Conservation (phyloP, 768 basidiomycete species). For the Serendipita sp. region DNA sequence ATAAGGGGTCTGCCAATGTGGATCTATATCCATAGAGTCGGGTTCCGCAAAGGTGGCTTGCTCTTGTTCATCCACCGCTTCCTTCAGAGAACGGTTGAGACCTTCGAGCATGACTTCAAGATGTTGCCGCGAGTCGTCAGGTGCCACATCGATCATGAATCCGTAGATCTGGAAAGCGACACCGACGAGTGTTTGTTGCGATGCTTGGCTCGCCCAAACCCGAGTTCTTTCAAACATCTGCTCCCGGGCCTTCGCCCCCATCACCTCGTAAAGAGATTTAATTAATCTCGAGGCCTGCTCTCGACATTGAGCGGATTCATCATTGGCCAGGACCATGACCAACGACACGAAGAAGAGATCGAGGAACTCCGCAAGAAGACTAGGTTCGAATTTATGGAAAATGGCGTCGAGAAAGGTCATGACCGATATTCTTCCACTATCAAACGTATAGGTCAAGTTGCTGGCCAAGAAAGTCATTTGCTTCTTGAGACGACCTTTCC, state of each 20-base stretch:
- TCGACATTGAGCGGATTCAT: conserved; percentile 76
- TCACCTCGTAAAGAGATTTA: conserved; percentile 52
- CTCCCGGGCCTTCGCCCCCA: conserved; percentile 42
- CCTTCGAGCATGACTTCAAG: conserved; percentile 39
- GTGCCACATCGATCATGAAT: conserved; percentile 54
- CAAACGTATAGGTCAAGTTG: conserved; percentile 79
- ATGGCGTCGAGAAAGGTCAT: conserved; percentile 82
- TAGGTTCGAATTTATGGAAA: conserved; percentile 65
- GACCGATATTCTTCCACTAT: conserved; percentile 83
- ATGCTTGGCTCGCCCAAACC: conserved; percentile 54
- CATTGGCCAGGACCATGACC: conserved; percentile 87
- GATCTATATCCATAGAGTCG: conserved; percentile 36
- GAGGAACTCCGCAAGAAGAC: conserved; percentile 58
- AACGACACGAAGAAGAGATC: conserved; percentile 83
- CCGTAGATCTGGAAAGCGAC: conserved; percentile 76
- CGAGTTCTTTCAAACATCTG: conserved; percentile 55
- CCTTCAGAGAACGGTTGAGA: conserved; percentile 30
- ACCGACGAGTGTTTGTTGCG: conserved; percentile 44
- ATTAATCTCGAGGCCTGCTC: conserved; percentile 76
- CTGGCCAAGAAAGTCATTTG: conserved; percentile 85
- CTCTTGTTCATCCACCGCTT: conserved; percentile 27
- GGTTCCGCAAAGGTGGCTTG: conserved; percentile 21
- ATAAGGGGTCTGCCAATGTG: conserved; percentile 73
- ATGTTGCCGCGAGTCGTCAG: conserved; percentile 29
- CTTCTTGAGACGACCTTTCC: conserved; percentile 71